Base-by-base conservation (phyloP, 192 early-diverging fungal species). In the Coemansia sp. region DNA sequence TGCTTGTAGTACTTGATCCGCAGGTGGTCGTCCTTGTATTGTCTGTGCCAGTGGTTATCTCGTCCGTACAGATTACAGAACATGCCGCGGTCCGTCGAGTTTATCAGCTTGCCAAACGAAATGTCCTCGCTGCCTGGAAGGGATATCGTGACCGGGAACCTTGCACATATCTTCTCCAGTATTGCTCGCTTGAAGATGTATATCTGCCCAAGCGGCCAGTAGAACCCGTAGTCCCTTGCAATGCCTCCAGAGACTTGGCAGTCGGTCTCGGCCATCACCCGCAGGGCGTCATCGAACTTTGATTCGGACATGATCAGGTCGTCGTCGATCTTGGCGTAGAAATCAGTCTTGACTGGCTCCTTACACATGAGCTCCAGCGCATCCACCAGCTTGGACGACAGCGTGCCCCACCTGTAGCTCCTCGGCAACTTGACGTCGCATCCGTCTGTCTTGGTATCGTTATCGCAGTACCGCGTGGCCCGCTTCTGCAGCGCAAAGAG, bases 41-140 rank as follows among this genome's bases (percentile, higher is more conserved):
- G 5, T 45, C 2, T 32, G 22, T 62, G 61, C 61, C 61, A 62
- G 44, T 62, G 61, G 19, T 62, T 62, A 4, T 38, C 17, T 13
- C 42, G 61, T 6, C 6, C 22, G 19, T 62, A 4, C 22, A 62
- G 11, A 40, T 48, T 32, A 32, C 61, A 62, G 20, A 62, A 62
- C 20, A 32, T 48, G 22, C 2, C 22, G 17, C n/a, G 8, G 22
- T 62, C 44, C 5, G 40, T 46, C 5, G 61, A 62, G 44, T 62
- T 46, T 20, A 62, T 10, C n/a, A 62, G 16, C 12, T 11, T 5
- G 12, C 61, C 61, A 43, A 62, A 46, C 17, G 44, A 32, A 25
- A 62, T 62, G 20, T 62, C 61, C 14, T 62, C 61, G 44, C 61
- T 62, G 20, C 20, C 19, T 39, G 17, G 61, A 8, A 46, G 44